These are phyloP conservation scores for Ophioceras dolichostomum DNA, from an alignment of 2,329 filamentous ascomycete genomes.

Conservation along the genomic window DNA sequence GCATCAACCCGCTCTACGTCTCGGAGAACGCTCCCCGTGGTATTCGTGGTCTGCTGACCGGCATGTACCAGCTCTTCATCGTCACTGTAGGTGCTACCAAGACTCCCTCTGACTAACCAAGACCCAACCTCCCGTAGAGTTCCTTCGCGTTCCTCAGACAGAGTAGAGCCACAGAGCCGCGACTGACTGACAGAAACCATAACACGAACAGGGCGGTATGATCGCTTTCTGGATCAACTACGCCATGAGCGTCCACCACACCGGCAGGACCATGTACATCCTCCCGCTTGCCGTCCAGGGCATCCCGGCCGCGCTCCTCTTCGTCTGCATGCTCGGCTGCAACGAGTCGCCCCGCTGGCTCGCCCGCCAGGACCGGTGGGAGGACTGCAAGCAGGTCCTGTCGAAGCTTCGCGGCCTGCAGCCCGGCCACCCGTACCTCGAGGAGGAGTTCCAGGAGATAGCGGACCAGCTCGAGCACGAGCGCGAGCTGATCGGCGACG, in stretches of 20 bases:
- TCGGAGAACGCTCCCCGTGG: slow-evolving; percentile 46
- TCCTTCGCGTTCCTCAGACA: too few relatives aligned
- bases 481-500: slow-evolving; percentile 11
- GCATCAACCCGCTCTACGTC: slow-evolving; percentile 48
- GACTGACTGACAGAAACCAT: too few relatives aligned
- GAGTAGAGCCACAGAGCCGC: too few relatives aligned
- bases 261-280: slow-evolving; percentile 15
- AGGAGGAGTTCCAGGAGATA: slow-evolving; percentile 19
- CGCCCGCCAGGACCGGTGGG: slow-evolving; percentile 54
- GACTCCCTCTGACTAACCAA: too few relatives aligned
- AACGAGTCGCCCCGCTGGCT: slow-evolving; percentile 59
- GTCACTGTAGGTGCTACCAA: slow-evolving; percentile 1
- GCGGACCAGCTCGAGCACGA: slow-evolving; percentile 16
- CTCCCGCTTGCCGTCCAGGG: slow-evolving; percentile 45
- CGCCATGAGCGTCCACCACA: slow-evolving; percentile 24
- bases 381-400: slow-evolving; percentile 47
- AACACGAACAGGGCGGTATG: slow-evolving; percentile 24
- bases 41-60: slow-evolving; percentile 46
- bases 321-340: slow-evolving; percentile 41
- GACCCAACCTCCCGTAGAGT: too few relatives aligned
- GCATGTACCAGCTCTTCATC: slow-evolving; percentile 46
- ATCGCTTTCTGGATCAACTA: slow-evolving; percentile 43
- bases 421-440: slow-evolving; percentile 21
- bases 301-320: slow-evolving; percentile 40
- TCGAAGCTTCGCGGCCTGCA: slow-evolving; percentile 28